phyloP scores from a whole-genome alignment of 1,284 basidiomycete genomes.

The Cryptococcus jaspeensis region DNA sequence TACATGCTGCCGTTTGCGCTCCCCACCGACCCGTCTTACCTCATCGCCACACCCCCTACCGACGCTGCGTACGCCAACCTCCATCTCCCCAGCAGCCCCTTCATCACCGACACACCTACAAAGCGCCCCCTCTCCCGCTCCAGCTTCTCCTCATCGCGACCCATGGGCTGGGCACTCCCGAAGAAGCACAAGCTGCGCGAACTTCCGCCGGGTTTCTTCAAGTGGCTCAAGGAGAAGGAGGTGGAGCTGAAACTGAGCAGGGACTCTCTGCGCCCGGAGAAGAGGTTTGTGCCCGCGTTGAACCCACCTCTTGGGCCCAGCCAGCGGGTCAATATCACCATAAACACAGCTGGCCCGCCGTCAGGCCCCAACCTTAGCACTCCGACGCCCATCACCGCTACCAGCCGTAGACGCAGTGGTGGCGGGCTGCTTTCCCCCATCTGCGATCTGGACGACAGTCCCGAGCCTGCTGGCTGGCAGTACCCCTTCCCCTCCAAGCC shows the following conservation, averaged over 20 bases:
- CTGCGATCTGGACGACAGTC: not conserved
- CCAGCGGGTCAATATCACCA: constrained; percentile 6
- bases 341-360: not conserved
- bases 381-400: not conserved
- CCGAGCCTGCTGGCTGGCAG: not conserved
- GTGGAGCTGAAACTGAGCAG: constrained; percentile 19
- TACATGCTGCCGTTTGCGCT: constrained; percentile 87
- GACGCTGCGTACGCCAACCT: constrained; percentile 42
- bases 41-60: constrained; percentile 60
- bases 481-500: constrained; percentile 1
- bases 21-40: constrained; percentile 71
- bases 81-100: constrained; percentile 22
- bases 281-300: constrained; percentile 4
- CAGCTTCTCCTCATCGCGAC: constrained; percentile 37
- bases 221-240: constrained; percentile 43
- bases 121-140: constrained; percentile 36
- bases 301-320: constrained; percentile 13
- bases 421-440: constrained; percentile 5
- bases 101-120: constrained; percentile 25
- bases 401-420: not conserved
- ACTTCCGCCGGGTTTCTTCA: constrained; percentile 46
- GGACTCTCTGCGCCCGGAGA: constrained; percentile 11
- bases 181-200: constrained; percentile 19
- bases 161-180: constrained; percentile 39
- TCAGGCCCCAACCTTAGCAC: not conserved